Base-by-base conservation (phyloP, 1,139 yeast genomes). In the Magnusiomyces tetraspermus region DNA sequence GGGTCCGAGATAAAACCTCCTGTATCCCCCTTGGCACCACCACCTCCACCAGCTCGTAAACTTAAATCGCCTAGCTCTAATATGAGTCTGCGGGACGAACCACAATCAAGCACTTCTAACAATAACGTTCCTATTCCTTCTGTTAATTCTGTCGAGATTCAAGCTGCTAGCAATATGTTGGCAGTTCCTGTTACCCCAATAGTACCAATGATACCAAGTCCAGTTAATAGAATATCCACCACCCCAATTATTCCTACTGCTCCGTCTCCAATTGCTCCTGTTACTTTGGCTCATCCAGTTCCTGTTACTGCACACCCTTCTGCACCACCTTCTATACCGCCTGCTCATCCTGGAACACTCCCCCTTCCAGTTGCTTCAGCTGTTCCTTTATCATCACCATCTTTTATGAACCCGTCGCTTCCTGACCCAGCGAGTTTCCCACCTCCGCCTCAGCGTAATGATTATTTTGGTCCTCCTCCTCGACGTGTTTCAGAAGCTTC, bases 11-110 rank as follows among this genome's bases (percentile, higher is more conserved):
- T 46, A 30, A 28, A 36, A 21, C 31, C 53, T 10, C 49, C 48
- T 21, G 38, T 51, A 17, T 51, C 53, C 21, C 56, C 52, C 33
- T 8, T 28, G n/a, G 57, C 60, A 21, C 60, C 59, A n/a, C 57
- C 58, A 5, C 60, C 61, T 5, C 54, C 60, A n/a, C 59, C 61
- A 2, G 33, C 61, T n/a, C 48, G 59, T 6, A 55, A 53, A 41
- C 51, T 51, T 3, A 36, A 37, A n/a, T 50, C 48, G 46, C 30
- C 58, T 43, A 3, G 31, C 26, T 41, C 53, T 38, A 44, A 48
- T 47, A 6, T 48, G 2, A 43, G 41, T 23, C 28, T 49, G 15
- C 24, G 38, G 4, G 49, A 46, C 11, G 33, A 28, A 8, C 11
- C 11, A 11, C 33, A 28, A 28, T 6, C 33, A 8, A 6, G 11